These are phyloP conservation scores for Globisporangium lucens DNA, from an alignment of 352 stramenopile species.

Conservation along the genomic window DNA sequence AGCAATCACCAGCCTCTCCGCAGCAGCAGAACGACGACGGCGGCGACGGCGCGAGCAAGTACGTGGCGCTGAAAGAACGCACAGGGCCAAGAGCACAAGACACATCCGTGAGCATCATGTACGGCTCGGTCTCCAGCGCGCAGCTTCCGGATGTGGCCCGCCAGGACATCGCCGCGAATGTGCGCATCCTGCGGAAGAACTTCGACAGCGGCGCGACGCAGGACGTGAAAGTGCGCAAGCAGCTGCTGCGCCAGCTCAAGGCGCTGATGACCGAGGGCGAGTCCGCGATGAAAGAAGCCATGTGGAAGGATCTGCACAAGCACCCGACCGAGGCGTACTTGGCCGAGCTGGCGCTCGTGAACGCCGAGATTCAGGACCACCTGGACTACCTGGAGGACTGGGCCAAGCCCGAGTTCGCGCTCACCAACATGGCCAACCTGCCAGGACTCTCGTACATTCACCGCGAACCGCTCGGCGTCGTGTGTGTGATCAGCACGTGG, in stretches of 20 bases:
- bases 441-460: slow-evolving; percentile 59
- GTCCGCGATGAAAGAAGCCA: slow-evolving; percentile 37
- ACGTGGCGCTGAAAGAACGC: not conserved
- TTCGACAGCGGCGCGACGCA: slow-evolving; percentile 51
- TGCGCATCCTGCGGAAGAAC: slow-evolving; percentile 43
- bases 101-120: slow-evolving; percentile 54
- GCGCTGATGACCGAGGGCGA: slow-evolving; percentile 53
- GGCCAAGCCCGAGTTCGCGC: slow-evolving; percentile 41
- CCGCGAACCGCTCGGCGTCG: slow-evolving; percentile 75
- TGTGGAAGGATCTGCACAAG: slow-evolving; percentile 72
- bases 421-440: slow-evolving; percentile 55
- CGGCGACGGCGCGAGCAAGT: not conserved
- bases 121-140: slow-evolving; percentile 25
- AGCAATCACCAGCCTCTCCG: not conserved
- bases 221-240: slow-evolving; percentile 36
- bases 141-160: slow-evolving; percentile 40
- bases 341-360: slow-evolving; percentile 47
- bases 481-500: slow-evolving; percentile 90
- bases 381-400: slow-evolving; percentile 73
- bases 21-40: not conserved
- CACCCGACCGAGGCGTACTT: slow-evolving; percentile 60
- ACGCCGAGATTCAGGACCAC: slow-evolving; percentile 69
- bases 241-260: slow-evolving; percentile 48
- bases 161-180: slow-evolving; percentile 48
- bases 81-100: not conserved